Percentiles rank a stretch among this genome's conserved stretches.
Conservation (phyloP, 2,329 filamentous ascomycete genomes). For the Monilinia vaccinii-corymbosi region DNA sequence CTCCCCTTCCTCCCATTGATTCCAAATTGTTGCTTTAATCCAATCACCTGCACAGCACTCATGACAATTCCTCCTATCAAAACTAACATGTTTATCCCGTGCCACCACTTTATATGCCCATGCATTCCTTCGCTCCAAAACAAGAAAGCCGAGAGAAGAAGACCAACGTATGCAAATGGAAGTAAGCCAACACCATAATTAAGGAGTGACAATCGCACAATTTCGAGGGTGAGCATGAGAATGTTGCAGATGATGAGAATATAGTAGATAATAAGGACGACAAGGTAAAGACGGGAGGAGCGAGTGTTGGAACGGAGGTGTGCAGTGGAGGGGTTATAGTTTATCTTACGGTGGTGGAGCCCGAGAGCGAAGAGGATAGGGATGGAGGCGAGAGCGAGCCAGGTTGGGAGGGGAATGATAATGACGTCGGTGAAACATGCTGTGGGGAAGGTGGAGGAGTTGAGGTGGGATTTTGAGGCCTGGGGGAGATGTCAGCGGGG, state of each 20-base stretch:
- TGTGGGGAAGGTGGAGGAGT: slow-evolving; percentile 29
- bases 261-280: slow-evolving; percentile 24
- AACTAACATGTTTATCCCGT: slow-evolving; percentile 22
- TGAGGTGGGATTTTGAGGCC: slow-evolving; percentile 29
- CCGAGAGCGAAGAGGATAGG: slow-evolving; percentile 20
- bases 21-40: slow-evolving; percentile 25
- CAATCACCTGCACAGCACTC: slow-evolving; percentile 27
- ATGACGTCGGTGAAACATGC: slow-evolving; percentile 32
- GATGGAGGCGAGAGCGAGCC: slow-evolving; percentile 27
- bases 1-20: slow-evolving; percentile 21
- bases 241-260: slow-evolving; percentile 27
- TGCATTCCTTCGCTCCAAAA: slow-evolving; percentile 21
- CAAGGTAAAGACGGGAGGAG: slow-evolving; percentile 14
- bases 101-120: slow-evolving; percentile 22
- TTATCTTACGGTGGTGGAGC: slow-evolving; percentile 15
- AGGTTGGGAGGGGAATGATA: slow-evolving; percentile 31
- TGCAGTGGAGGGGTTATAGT: slow-evolving; percentile 21
- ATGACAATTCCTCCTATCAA: slow-evolving; percentile 28
- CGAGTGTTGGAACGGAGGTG: slow-evolving; percentile 12
- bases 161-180: slow-evolving; percentile 29
- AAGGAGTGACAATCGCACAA: slow-evolving; percentile 27
- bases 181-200: slow-evolving; percentile 29
- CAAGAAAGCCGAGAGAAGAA: slow-evolving; percentile 23
- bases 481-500: slow-evolving; percentile 8
- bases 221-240: slow-evolving; percentile 29